These are phyloP conservation scores for Eucalyptus marginata DNA, from an alignment of 345 rosid genomes.

Conservation along the genomic window DNA sequence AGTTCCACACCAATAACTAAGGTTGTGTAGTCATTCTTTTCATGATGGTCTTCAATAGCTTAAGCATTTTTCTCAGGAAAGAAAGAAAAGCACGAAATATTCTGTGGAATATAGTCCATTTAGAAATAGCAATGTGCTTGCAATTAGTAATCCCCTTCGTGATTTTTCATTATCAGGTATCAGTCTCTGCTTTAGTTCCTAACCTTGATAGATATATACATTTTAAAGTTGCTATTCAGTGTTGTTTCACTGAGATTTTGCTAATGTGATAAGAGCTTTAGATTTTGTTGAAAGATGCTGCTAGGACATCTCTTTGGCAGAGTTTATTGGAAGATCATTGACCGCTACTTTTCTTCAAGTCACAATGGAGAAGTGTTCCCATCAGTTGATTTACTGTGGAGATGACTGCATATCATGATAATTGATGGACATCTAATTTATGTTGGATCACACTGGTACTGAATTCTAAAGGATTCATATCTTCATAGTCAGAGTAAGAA, in stretches of 20 bases:
- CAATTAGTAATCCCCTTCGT: not conserved
- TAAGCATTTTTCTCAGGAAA: not conserved
- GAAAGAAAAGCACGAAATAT: not conserved
- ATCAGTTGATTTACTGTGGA: not conserved
- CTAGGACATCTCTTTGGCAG: not conserved
- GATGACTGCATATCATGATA: not conserved
- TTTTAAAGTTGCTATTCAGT: not conserved
- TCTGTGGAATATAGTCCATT: not conserved
- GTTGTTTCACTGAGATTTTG: not conserved
- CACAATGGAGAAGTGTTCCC: not conserved
- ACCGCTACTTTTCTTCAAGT: not conserved
- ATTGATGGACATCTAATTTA: not conserved
- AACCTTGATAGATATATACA: not conserved
- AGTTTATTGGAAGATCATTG: not conserved
- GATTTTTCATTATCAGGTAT: not conserved
- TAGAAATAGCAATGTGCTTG: not conserved
- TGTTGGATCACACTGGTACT: not conserved
- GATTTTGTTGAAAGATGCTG: not conserved
- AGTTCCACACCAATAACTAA: not conserved
- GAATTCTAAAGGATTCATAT: not conserved
- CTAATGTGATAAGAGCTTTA: not conserved
- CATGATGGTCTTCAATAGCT: not conserved
- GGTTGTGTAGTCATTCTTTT: not conserved
- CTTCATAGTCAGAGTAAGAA: not conserved
- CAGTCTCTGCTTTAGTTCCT: not conserved